These are phyloP conservation scores for Ustilago bromivora DNA, from an alignment of 1,284 basidiomycete genomes.

Conservation along the genomic window DNA sequence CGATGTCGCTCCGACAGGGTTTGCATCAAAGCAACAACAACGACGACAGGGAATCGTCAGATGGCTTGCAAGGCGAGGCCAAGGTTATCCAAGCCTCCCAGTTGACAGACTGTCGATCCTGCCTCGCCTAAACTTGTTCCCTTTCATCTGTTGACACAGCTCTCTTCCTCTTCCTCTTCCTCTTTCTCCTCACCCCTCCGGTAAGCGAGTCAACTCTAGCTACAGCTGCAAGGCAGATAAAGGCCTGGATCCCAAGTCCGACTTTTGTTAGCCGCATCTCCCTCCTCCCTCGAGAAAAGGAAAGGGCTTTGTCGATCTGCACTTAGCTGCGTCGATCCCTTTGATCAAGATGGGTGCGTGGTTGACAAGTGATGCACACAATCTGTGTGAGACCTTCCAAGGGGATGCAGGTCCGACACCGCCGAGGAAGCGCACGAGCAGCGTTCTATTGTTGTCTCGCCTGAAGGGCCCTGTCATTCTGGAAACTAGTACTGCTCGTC, in stretches of 20 bases:
- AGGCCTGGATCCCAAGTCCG: conserved; percentile 15
- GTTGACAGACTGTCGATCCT: conserved; percentile 51
- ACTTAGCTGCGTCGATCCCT: conserved; percentile 5
- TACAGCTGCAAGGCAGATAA: conserved; percentile 42
- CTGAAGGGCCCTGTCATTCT: conserved; percentile 10
- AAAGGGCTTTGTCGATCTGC: neutral
- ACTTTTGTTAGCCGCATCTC: conserved; percentile 7
- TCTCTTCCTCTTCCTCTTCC: conserved; percentile 3
- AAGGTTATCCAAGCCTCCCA: conserved; percentile 19
- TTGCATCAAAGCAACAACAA: neutral
- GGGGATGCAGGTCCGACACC: conserved; percentile 4
- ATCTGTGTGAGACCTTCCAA: conserved; percentile 6
- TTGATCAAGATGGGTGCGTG: neutral
- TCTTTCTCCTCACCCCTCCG: neutral
- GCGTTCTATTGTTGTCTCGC: neutral
- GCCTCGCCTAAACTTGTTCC: conserved; percentile 15
- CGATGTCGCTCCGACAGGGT: conserved; percentile 14
- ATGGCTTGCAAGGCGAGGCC: neutral
- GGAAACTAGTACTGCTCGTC: neutral
- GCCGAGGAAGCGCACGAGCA: neutral
- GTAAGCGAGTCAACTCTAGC: conserved; percentile 37
- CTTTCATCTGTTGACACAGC: conserved; percentile 14
- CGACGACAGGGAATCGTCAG: neutral
- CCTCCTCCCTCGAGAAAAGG: neutral
- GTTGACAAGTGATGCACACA: conserved; percentile 10